Percentiles rank a stretch among this genome's conserved stretches.
These are phyloP conservation scores for Theobroma grandiflorum DNA, from an alignment of 441 rosid genomes.

Conservation along the genomic window DNA sequence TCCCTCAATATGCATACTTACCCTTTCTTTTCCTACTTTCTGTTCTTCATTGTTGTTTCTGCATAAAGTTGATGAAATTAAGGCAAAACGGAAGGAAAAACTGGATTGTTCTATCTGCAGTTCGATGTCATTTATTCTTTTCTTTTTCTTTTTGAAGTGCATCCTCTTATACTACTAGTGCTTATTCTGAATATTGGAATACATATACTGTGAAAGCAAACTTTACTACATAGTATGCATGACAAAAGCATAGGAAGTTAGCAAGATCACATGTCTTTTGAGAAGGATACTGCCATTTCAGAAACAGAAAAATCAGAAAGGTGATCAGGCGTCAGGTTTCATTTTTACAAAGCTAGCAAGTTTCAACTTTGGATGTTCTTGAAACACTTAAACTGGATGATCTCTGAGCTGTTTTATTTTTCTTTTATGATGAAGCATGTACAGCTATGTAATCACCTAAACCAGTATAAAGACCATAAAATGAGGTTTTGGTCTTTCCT, in stretches of 20 bases:
- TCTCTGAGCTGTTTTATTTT: conserved; percentile 1
- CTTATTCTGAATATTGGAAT: neutral
- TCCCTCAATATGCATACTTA: no score
- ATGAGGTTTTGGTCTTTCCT: conserved; percentile 16
- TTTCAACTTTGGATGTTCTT: neutral
- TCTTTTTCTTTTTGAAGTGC: neutral
- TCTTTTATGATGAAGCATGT: neutral
- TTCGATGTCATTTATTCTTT: no score
- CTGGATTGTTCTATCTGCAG: no score
- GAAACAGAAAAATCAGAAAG: neutral
- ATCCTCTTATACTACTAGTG: neutral
- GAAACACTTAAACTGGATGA: conserved; percentile 14
- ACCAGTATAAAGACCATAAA: neutral
- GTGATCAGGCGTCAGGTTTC: conserved; percentile 1
- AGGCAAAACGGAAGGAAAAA: no score
- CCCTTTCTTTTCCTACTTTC: no score
- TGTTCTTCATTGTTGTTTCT: no score
- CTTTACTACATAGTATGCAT: neutral
- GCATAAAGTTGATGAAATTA: no score
- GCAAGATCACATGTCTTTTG: conserved; percentile 24
- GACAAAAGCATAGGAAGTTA: neutral
- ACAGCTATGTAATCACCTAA: neutral
- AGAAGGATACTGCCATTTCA: conserved; percentile 7
- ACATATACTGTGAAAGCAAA: neutral
- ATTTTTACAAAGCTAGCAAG: neutral